Evolutionary conservation across 2,329 filamentous ascomycete species (phyloP), one percentile per base, ranked within the genome.

Genomic region (Monilinia laxa): DNA sequence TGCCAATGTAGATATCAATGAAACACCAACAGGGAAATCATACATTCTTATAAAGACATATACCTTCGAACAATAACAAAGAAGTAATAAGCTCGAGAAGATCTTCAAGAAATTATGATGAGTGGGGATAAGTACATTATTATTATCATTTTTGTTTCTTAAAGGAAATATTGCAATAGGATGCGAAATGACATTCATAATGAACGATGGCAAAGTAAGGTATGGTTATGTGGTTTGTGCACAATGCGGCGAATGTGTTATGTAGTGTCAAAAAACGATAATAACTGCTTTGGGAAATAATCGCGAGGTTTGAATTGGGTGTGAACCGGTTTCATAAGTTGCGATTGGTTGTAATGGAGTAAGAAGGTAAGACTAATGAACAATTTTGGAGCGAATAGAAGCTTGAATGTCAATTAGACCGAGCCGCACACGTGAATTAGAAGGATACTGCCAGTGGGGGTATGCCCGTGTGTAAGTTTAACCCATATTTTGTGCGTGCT

Each of bases 271-370:
- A 49, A 51, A 25, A 58, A 16, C 7, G 7, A 25, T 16, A n/a
- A 49, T 64, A 25, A 65, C 62, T 38, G 42, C 9, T 49, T 59
- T 25, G 12, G 62, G 62, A 47, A 65, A 65, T 65, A 65, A 65
- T 65, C 62, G 62, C 62, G 62, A 65, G 40, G 23, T 38, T 47
- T 59, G 52, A 65, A 58, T 28, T 65, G 62, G 31, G n/a, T 11
- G 40, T 31, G 28, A 65, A 65, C 62, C 62, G 14, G 62, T 65
- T 57, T 57, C 42, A 58, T 14, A 31, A 58, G 53, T 49, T 65
- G 62, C 62, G 62, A 65, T 65, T 65, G 62, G 62, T 38, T 49
- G 12, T 25, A 49, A 42, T 63, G 40, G 20, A 23, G 16, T 20
- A 23, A 31, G 20, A 23, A 56, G 45, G 35, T 42, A 35, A 55